These are phyloP conservation scores for Fragilaria crotonensis DNA, from an alignment of 108 stramenopile species.

Conservation along the genomic window DNA sequence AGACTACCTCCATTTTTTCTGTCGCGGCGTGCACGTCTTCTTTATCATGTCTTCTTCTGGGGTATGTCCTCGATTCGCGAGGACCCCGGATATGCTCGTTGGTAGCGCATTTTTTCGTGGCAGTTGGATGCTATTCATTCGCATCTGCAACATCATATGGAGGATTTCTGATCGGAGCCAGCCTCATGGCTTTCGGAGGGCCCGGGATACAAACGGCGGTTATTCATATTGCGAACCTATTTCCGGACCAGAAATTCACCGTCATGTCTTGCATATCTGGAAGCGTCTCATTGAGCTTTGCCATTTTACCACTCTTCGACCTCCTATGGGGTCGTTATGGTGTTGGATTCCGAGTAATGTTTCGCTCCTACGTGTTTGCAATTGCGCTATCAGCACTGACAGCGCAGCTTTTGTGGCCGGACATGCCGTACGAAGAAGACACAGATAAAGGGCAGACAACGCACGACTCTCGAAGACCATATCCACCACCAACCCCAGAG, in stretches of 20 bases:
- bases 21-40: constrained; percentile 18
- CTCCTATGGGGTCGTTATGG: constrained; percentile 16
- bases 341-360: constrained; percentile 9
- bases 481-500: too few relatives aligned
- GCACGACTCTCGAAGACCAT: too few relatives aligned
- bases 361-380: constrained; percentile 8
- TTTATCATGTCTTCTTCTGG: constrained; percentile 23
- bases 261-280: constrained; percentile 22
- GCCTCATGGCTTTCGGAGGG: constrained; percentile 25
- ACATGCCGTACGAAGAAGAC: too few relatives aligned
- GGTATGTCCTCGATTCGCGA: constrained; percentile 20
- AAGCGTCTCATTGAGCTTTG: constrained; percentile 22
- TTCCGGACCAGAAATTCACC: constrained; percentile 20
- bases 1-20: constrained; percentile 21
- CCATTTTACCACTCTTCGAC: constrained; percentile 26
- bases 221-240: constrained; percentile 33
- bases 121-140: constrained; percentile 18
- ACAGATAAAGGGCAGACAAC: too few relatives aligned
- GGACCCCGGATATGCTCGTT: constrained; percentile 26
- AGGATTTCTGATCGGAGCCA: constrained; percentile 4
- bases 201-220: constrained; percentile 23
- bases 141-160: constrained; percentile 1
- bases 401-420: constrained; percentile 17
- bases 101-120: constrained; percentile 6
- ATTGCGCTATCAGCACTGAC: constrained; percentile 7